These are phyloP conservation scores for Periconia macrospinosa DNA, from an alignment of 2,329 filamentous ascomycete species.

Conservation along the genomic window DNA sequence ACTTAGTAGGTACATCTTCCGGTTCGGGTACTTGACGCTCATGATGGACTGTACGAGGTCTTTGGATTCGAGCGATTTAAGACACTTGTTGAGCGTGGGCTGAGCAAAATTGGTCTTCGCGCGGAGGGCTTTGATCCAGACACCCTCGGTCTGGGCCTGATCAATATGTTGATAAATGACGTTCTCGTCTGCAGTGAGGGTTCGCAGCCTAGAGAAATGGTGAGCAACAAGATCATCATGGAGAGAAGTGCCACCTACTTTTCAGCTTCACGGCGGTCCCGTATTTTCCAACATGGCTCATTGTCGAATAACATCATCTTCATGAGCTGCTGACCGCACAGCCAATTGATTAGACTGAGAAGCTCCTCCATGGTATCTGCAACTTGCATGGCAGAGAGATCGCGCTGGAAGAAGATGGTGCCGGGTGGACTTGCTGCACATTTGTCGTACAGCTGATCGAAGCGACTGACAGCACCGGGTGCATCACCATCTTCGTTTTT, in stretches of 20 bases:
- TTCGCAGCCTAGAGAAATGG: constrained; percentile 36
- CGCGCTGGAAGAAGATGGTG: constrained; percentile 45
- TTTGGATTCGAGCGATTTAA: constrained; percentile 82
- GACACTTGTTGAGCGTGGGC: constrained; percentile 74
- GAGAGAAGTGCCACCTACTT: constrained; percentile 26
- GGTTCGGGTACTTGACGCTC: constrained; percentile 84
- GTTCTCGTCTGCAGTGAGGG: constrained; percentile 68
- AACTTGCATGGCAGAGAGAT: constrained; percentile 41
- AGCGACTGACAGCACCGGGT: constrained; percentile 16
- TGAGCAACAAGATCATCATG: constrained; percentile 7
- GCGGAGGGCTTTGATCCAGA: constrained; percentile 89
- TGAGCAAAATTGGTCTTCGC: constrained; percentile 80
- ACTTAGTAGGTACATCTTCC: constrained; percentile 95
- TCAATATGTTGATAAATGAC: constrained; percentile 90
- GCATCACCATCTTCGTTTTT: constrained; percentile 21
- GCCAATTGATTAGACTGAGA: constrained; percentile 32
- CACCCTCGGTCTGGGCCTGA: constrained; percentile 78
- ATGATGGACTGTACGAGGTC: constrained; percentile 86
- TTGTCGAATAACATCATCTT: constrained; percentile 41
- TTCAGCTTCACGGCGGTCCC: constrained; percentile 38
- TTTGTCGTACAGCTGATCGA: constrained; percentile 42
- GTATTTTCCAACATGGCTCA: constrained; percentile 41
- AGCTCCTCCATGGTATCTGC: constrained; percentile 38
- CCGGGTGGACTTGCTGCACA: constrained; percentile 37
- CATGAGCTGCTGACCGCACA: constrained; percentile 40